Evolutionary conservation across 768 basidiomycete genomes (phyloP).

Genomic region (Mrakia blollopis): DNA sequence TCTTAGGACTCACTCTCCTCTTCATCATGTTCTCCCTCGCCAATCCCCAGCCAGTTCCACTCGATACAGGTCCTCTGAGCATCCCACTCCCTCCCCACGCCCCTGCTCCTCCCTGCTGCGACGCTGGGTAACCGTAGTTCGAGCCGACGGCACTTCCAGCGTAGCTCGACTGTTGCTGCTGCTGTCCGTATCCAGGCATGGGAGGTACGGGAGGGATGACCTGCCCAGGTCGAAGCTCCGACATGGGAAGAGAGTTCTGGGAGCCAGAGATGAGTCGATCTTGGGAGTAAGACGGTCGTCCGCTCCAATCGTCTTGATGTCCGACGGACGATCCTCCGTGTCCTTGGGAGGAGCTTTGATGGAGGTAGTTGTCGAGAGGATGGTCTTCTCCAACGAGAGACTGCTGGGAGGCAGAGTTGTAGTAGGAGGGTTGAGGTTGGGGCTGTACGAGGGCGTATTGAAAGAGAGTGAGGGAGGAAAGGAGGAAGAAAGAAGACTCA

Average conservation of each 20-base stretch:
- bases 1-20: neutral
- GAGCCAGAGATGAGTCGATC: constrained; percentile 10
- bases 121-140: neutral
- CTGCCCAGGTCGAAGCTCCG: constrained; percentile 9
- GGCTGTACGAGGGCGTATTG: neutral
- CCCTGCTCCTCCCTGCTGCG: neutral
- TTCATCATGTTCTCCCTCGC: constrained; percentile 20
- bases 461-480: neutral
- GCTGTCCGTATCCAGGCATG: neutral
- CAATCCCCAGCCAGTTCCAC: neutral
- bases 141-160: neutral
- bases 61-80: constrained; percentile 1
- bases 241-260: neutral
- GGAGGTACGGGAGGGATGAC: neutral
- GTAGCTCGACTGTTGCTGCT: neutral
- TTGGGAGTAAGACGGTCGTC: neutral
- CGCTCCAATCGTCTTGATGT: neutral
- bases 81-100: neutral
- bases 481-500: neutral
- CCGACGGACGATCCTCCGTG: neutral
- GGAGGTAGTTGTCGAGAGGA: neutral
- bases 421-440: constrained; percentile 8
- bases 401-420: neutral
- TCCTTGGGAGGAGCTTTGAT: neutral
- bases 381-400: constrained; percentile 7